Evolutionary conservation across 495 filamentous ascomycete species (phyloP).

Genomic region (Aspergillus ostianus): DNA sequence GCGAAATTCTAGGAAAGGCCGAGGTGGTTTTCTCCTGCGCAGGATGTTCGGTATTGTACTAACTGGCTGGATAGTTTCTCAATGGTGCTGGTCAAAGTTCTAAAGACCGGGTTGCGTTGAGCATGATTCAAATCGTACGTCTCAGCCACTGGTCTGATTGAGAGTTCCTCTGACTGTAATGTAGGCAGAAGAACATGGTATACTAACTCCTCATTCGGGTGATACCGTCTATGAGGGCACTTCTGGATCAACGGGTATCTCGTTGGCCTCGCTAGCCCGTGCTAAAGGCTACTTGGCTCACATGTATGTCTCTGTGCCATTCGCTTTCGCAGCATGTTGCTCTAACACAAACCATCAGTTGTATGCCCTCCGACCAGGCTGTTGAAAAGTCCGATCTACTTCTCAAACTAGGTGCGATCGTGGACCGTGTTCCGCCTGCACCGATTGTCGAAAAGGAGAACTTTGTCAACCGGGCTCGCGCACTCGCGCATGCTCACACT

Average conservation of each 20-base stretch:
- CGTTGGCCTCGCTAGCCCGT: slow-evolving; percentile 81
- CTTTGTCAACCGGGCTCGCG: slow-evolving; percentile 92
- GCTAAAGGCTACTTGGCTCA: slow-evolving; percentile 88
- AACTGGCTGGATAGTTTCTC: slow-evolving; percentile 58
- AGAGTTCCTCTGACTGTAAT: slow-evolving; percentile 13
- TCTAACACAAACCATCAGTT: slow-evolving; percentile 44
- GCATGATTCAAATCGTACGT: slow-evolving; percentile 72
- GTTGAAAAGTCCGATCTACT: slow-evolving; percentile 87
- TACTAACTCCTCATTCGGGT: slow-evolving; percentile 75
- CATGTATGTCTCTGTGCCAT: slow-evolving; percentile 55
- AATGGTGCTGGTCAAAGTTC: slow-evolving; percentile 95
- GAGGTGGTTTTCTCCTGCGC: slow-evolving; percentile 51
- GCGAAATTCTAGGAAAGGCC: slow-evolving; percentile 89
- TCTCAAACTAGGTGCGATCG: slow-evolving; percentile 82
- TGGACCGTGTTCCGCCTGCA: slow-evolving; percentile 84
- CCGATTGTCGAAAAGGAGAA: slow-evolving; percentile 88
- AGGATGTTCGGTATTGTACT: neutral
- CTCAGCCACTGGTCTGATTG: slow-evolving; percentile 6
- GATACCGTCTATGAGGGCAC: slow-evolving; percentile 98
- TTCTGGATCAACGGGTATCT: slow-evolving; percentile 91
- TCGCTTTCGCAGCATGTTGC: neutral
- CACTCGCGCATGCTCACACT: slow-evolving; percentile 70
- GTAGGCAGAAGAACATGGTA: slow-evolving; percentile 73
- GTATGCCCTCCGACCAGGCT: slow-evolving; percentile 92
- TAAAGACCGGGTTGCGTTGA: slow-evolving; percentile 91